Conservation (phyloP, 2,329 filamentous ascomycete genomes). For the Dryadomyces sulphureus region DNA sequence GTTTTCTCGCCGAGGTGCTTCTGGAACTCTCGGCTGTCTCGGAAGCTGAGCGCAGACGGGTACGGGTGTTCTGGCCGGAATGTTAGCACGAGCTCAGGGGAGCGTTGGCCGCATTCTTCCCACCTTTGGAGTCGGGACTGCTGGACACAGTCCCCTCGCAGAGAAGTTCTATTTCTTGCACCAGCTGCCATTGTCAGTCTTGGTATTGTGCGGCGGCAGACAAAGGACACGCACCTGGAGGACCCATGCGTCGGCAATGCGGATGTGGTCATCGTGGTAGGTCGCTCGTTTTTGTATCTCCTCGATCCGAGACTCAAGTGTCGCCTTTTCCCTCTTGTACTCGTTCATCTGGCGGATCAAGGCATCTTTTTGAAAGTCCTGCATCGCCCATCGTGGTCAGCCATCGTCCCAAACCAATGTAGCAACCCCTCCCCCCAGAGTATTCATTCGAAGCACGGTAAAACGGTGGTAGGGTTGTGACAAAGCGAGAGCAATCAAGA, state of each 20-base stretch:
- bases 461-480: not conserved
- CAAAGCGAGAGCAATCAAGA: no score
- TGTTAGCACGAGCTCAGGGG: not conserved
- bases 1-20: constrained; percentile 65
- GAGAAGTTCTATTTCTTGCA: constrained; percentile 51
- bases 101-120: not conserved
- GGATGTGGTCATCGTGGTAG: constrained; percentile 85
- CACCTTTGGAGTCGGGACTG: constrained; percentile 27
- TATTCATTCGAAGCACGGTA: not conserved
- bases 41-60: constrained; percentile 44
- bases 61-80: constrained; percentile 33
- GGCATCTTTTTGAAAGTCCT: constrained; percentile 91
- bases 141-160: constrained; percentile 33
- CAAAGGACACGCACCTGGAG: constrained; percentile 48
- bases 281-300: constrained; percentile 64
- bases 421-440: not conserved
- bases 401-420: constrained; percentile 13
- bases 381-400: constrained; percentile 23
- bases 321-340: constrained; percentile 80
- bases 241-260: constrained; percentile 87
- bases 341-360: constrained; percentile 97
- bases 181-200: constrained; percentile 27
- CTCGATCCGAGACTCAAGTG: constrained; percentile 65
- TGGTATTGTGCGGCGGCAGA: constrained; percentile 7
- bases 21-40: constrained; percentile 58